Evolutionary conservation across 2,329 filamentous ascomycete species (phyloP), one percentile per base, ranked within the genome.

Genomic region (Cadophora luteo-olivacea): DNA sequence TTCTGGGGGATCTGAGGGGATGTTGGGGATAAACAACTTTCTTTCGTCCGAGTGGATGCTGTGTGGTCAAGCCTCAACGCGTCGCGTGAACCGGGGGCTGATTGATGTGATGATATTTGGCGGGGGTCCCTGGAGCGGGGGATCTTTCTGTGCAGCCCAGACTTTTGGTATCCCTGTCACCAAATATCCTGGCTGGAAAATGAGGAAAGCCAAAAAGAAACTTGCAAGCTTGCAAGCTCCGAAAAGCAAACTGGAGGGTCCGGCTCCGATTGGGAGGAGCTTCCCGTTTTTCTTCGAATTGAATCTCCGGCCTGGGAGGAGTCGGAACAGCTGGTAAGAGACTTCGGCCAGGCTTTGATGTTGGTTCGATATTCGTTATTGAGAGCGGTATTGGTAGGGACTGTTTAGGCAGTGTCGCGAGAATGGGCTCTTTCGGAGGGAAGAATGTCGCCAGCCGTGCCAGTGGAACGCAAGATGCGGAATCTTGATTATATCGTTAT

Each of bases 371-470:
- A 45, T 16, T 24, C 33, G 61, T 16, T 41, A 25, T 25, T 25
- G 49, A 24, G 14, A 6, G 7, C 16, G 48, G 4, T 64, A 41
- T 41, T 38, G 61, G 48, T 54, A 64, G 33, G 61, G 60, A 45
- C 60, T 51, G 16, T 33, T 62, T 51, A 62, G 29, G 60, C 61
- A 41, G 61, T 63, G 19, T 54, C 61, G 61, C 61, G 29, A 63
- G 61, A 63, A 55, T 64, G 48, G 9, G 22, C 14, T 64, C 48
- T 55, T 41, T 54, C 32, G 49, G 48, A 41, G 48, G 33, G 57
- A 38, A 38, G 57, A 60, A 60, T 60, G 57, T 24, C 41, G 57
- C 22, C 68, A 70, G 66, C 64, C 69, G 69, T 71, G 68, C 62
- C 66, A 66, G 58, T 68, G 62, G 63, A 54, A 68, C 65, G 41